Evolutionary conservation across 2,329 filamentous ascomycete genomes (phyloP), one percentile per base, ranked within the genome.

Genomic region (Penicillium sp.): DNA sequence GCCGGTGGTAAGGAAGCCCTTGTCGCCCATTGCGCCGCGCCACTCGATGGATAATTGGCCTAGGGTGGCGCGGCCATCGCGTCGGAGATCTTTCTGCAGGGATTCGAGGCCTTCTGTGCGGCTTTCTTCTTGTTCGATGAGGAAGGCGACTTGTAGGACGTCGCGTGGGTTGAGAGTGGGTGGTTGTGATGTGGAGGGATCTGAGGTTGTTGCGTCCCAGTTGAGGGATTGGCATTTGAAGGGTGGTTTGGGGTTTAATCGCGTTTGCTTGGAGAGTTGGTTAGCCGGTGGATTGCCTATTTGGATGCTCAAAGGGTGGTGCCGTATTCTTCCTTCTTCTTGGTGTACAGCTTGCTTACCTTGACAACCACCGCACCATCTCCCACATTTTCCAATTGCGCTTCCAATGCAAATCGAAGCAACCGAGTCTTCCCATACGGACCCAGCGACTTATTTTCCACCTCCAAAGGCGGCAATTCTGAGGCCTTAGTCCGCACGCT

Each of bases 351-450:
- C 17, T 48, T 31, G 60, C 70, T 67, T 69, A 85, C 83, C 76
- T 96, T 91, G 54, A 99, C 83, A 71, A 90, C 86, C 65, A 98
- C 89, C 4, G 88, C 82, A 47, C 88, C 88, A 73, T 97, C 93
- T 49, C 91, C 91, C 71, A 93, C 90, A 76, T 98, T 99, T 80
- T 99, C 95, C 59, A 99, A 78, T 79, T 99, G 95, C 28, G 94
- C 95, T 76, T 99, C 95, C 52, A 99, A 82, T 14, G 91, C 88
- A 84, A 91, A 96, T 57, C 76, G 75, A 45, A 78, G 68, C 45
- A 76, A 67, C 39, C 73, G 69, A 4, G 73, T 68, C 63, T 77
- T 79, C 31, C 77, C 78, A 65, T 80, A 79, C 34, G 79, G 79
- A 0, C 77, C 78, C 5, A 79, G 63, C 15, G 74, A 71, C 57